Evolutionary conservation across 495 filamentous ascomycete species (phyloP).

Genomic region (Talaromyces wortmannii): DNA sequence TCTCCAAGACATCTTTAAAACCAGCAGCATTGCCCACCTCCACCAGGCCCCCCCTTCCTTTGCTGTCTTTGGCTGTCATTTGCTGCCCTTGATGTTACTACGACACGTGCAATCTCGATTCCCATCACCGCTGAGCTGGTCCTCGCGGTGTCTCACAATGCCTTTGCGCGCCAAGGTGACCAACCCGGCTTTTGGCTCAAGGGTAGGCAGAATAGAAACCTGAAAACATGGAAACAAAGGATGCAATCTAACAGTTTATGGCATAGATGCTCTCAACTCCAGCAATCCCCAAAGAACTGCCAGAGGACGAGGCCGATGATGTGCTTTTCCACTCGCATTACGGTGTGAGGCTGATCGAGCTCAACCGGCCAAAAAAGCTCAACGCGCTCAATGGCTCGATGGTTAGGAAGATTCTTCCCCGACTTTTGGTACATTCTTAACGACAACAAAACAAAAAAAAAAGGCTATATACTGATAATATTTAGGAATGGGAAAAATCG

Average conservation of each 20-base stretch:
- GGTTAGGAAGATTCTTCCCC: constrained; percentile 83
- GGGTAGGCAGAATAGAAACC: constrained; percentile 16
- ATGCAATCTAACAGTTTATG: constrained; percentile 1
- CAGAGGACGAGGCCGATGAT: constrained; percentile 75
- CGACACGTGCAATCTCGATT: constrained; percentile 36
- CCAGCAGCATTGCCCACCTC: background rate
- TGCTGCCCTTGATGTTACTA: constrained; percentile 44
- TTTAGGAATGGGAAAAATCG: constrained; percentile 84
- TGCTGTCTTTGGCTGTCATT: background rate
- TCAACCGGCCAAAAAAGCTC: constrained; percentile 85
- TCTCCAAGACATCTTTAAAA: background rate
- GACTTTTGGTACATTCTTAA: constrained; percentile 49
- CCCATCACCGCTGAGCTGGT: constrained; percentile 44
- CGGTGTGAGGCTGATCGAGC: constrained; percentile 85
- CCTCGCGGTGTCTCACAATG: constrained; percentile 57
- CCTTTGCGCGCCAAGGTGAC: constrained; percentile 81
- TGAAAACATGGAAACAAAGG: constrained; percentile 1
- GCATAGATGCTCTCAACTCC: constrained; percentile 52
- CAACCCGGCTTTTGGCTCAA: constrained; percentile 49
- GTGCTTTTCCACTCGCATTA: constrained; percentile 84
- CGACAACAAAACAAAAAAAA: background rate
- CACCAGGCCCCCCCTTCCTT: background rate
- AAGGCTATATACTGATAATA: background rate
- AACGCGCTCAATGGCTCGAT: constrained; percentile 92
- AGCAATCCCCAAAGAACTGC: constrained; percentile 42